Base-by-base conservation (phyloP, 306 rosid species). In the Cotoneaster glaucophyllus region DNA sequence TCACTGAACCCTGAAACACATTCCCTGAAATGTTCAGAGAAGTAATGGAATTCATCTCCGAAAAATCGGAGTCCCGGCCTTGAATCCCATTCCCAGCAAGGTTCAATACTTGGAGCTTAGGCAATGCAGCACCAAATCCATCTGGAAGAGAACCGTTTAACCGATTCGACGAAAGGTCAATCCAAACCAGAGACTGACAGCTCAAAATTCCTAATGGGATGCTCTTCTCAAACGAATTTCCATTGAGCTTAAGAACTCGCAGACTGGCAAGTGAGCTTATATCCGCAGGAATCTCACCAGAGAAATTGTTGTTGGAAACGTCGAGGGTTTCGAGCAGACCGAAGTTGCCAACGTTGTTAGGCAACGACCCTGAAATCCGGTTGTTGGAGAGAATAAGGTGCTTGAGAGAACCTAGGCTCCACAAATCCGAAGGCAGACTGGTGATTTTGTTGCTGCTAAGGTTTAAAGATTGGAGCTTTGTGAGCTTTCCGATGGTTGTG, bases 391-490 rank as follows among this genome's bases (percentile, higher is more conserved):
- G 96, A 80, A 86, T 89, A 28, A 96, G 93, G 79, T 50, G 85
- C 69, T 83, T 88, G 83, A 96, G 90, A 43, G 89, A 88, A 82
- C 86, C 77, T 28, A 96, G 80, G 52, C 99, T 88, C 99, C 99
- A 93, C 73, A 96, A 90, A 87, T 96, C 99, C 44, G 96, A 85
- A 59, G 99, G 93, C 75, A 96, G 82, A 19, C 32, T 74, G 26
- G 89, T 89, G 85, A 96, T 89, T 68, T 81, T 87, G 88, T 96
- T 96, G 86, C 69, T 43, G 91, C 99, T 93, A 54, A 96, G 98
- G 86, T 93, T 93, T 84, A 96, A 81, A 82, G 66, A 32, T 66
- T 89, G 94, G 75, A 96, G 92, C 79, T 63, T 89, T 73, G 77
- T 80, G 56, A 96, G 97, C 80, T 96, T 96, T 34, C 93, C 98